Base-by-base conservation (phyloP, 78 protist genomes). In the Monosiga brevicollis region DNA sequence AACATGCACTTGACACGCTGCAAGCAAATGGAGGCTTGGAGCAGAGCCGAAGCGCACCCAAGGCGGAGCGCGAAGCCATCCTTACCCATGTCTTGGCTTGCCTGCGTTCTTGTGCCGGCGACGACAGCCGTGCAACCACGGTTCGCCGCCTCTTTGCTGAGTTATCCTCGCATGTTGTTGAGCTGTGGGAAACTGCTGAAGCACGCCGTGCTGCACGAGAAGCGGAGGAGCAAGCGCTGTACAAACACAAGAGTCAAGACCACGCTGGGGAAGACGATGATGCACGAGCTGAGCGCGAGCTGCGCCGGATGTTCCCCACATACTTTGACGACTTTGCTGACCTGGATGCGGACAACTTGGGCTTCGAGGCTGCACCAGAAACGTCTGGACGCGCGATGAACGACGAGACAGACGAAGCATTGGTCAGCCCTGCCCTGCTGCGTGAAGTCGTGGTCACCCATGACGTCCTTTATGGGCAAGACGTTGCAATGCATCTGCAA, bases 301-400 rank as follows among this genome's bases (percentile, higher is more conserved):
- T 76, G 25, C 55, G 22, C 72, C 72, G n/a, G 55, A 54, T 84
- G 74, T 89, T 76, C 71, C 92, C 92, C 15, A 29, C 70, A 42
- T 89, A 71, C 70, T 26, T 2, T 0, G 85, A 81, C 20, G 81
- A 22, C 0, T 87, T 73, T 62, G 36, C 43, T 23, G 89, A 79
- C 42, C 1, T 85, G 75, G 42, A 34, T 32, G 73, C 2, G 29
- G 72, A 2, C 62, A 42, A 38, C 11, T 49, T 49, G 62, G 62
- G 15, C 62, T 6, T n/a, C n/a, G 79, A 76, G 25, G 79, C 79
- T 34, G 25, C 79, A 29, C 79, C 25, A 25, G 38, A 29, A 25
- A 29, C n/a, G 79, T 25, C n/a, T 32, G 79, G n/a, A 25, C 42
- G 79, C 32, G 32, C n/a, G 0, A 25, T 23, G 42, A 0, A 29